Conservation (phyloP, 495 filamentous ascomycete species). For the Chaetomium tenue region DNA sequence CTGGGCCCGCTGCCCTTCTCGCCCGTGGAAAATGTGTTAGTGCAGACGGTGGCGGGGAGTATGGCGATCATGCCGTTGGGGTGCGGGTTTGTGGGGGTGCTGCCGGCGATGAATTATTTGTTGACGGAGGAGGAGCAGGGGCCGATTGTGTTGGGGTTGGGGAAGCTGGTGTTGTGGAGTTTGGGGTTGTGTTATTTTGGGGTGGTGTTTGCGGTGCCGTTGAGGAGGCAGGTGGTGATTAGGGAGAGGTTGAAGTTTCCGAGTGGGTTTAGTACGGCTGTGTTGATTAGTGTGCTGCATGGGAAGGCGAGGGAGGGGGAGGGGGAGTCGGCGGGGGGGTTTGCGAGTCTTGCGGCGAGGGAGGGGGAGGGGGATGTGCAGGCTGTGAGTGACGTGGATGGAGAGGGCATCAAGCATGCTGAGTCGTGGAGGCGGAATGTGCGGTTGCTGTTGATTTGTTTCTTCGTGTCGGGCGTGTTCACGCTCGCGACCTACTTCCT, state of each 20-base stretch:
- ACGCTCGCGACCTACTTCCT: conserved; percentile 92
- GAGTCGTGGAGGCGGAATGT: conserved; percentile 55
- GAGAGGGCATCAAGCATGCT: conserved; percentile 24
- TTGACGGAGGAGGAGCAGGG: conserved; percentile 73
- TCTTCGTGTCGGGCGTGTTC: conserved; percentile 55
- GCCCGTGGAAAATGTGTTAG: conserved; percentile 94
- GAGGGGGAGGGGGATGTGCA: conserved; percentile 14
- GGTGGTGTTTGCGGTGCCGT: conserved; percentile 90
- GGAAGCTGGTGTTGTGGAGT: conserved; percentile 82
- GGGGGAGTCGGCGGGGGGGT: conserved; percentile 22
- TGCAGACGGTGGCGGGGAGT: conserved; percentile 92
- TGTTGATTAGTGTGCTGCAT: conserved; percentile 88
- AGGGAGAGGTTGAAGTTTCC: conserved; percentile 90
- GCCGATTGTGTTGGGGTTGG: conserved; percentile 66
- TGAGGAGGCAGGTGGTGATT: conserved; percentile 76
- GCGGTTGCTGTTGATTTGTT: conserved; percentile 51
- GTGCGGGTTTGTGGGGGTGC: conserved; percentile 87
- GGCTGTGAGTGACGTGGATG: conserved; percentile 16
- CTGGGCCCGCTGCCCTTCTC: conserved; percentile 74
- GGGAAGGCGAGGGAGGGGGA: conserved; percentile 46
- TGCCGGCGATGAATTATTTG: conserved; percentile 84
- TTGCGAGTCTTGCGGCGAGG: conserved; percentile 32
- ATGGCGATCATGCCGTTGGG: conserved; percentile 97
- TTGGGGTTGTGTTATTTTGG: conserved; percentile 92
- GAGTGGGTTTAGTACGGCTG: conserved; percentile 88